Conservation (phyloP, 129 eudicot species). For the Lactuca saligna region DNA sequence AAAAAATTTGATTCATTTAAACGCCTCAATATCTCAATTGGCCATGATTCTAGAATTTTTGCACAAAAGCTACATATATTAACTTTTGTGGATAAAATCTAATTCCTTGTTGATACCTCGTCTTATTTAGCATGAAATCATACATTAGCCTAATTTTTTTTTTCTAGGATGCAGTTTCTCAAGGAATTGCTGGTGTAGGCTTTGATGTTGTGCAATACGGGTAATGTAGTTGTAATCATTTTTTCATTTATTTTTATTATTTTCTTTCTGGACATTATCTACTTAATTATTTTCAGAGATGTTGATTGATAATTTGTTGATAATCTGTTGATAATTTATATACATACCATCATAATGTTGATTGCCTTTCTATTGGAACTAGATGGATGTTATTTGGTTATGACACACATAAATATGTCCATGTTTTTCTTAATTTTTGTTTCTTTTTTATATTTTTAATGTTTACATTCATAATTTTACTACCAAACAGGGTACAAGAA, state of each 20-base stretch:
- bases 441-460: no score
- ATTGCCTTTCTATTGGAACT: no score
- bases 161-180: constrained; percentile 96
- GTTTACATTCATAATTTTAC: no score
- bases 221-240: constrained; percentile 35
- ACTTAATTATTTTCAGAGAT: neutral
- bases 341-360: no score
- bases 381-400: no score
- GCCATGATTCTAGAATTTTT: constrained; percentile 91
- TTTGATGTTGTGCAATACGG: constrained; percentile 87
- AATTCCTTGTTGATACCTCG: neutral
- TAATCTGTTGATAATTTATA: no score
- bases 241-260: constrained; percentile 1
- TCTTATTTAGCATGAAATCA: neutral
- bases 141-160: constrained; percentile 25
- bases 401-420: no score
- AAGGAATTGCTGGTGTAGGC: constrained; percentile 79
- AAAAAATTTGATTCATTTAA: constrained; percentile 60
- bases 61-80: constrained; percentile 82
- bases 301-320: neutral
- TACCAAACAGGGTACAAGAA: no score
- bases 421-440: no score
- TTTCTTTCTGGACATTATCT: neutral
- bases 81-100: neutral
- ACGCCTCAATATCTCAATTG: constrained; percentile 63